phyloP scores from a whole-genome alignment of 768 basidiomycete genomes.

The Amanita fuliginea region DNA sequence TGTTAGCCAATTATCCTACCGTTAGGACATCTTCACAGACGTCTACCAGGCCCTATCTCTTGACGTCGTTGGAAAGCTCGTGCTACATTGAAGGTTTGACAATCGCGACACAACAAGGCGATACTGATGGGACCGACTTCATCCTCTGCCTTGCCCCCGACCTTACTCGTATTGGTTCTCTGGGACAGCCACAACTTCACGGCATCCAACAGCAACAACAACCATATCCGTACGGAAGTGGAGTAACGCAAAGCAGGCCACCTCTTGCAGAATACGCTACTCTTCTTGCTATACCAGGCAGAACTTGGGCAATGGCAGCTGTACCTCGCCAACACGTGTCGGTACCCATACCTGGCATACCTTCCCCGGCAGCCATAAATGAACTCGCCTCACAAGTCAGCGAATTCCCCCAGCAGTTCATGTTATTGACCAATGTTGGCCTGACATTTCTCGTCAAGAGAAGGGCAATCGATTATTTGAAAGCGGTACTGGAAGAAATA shows the following conservation, averaged over 20 bases:
- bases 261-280: conserved; percentile 72
- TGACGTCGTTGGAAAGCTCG: conserved; percentile 48
- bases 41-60: conserved; percentile 39
- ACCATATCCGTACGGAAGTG: conserved; percentile 24
- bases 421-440: conserved; percentile 83
- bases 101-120: conserved; percentile 64
- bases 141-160: conserved; percentile 69
- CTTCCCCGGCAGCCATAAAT: conserved; percentile 52
- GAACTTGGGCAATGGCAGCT: conserved; percentile 75
- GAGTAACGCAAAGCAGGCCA: conserved; percentile 31
- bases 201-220: conserved; percentile 27
- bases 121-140: conserved; percentile 64
- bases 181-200: conserved; percentile 43
- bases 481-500: conserved; percentile 71
- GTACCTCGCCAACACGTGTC: conserved; percentile 23
- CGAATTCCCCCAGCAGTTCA: conserved; percentile 66
- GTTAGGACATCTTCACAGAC: conserved; percentile 1
- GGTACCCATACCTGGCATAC: conserved; percentile 25
- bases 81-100: conserved; percentile 59
- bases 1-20: conserved; percentile 37
- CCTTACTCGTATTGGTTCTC: conserved; percentile 55
- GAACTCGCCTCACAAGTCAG: conserved; percentile 77
- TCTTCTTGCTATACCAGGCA: conserved; percentile 67
- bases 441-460: conserved; percentile 73
- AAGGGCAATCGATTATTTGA: conserved; percentile 76